These are phyloP conservation scores for Pelargonium citronellum DNA, from an alignment of 441 rosid species.

Conservation along the genomic window DNA sequence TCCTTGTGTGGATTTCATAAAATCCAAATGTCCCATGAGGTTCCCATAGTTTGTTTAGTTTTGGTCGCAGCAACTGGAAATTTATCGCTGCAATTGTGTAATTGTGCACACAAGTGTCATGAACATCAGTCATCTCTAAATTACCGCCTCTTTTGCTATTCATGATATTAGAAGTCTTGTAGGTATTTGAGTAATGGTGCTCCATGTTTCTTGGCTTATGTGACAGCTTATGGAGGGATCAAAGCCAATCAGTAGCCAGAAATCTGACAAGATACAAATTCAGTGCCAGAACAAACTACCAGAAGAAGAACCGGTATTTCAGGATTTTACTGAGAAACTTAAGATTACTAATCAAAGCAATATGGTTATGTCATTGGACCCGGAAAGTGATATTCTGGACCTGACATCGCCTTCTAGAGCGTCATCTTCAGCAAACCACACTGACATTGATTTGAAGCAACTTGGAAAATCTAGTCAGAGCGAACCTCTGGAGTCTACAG, in stretches of 20 bases:
- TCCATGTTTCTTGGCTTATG: conserved; percentile 8
- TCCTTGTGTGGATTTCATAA: not conserved
- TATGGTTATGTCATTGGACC: conserved; percentile 13
- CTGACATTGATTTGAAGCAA: conserved; percentile 20
- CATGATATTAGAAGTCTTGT: not conserved
- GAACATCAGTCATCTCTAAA: not conserved
- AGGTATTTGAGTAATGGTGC: not conserved
- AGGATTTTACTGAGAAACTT: conserved; percentile 23
- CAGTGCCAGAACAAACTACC: conserved; percentile 8
- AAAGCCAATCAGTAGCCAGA: conserved; percentile 19
- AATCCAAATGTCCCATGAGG: not conserved
- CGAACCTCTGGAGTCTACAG: conserved; percentile 14
- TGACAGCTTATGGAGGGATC: conserved; percentile 31
- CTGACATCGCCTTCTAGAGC: conserved; percentile 13
- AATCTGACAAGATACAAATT: conserved; percentile 23
- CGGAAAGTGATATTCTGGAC: conserved; percentile 10
- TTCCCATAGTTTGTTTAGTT: not conserved
- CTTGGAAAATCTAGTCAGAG: conserved; percentile 19
- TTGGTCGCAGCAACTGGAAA: not conserved
- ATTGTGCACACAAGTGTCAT: not conserved
- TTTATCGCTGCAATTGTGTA: not conserved
- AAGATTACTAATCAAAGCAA: conserved; percentile 11
- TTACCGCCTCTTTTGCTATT: not conserved
- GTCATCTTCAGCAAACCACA: conserved; percentile 22
- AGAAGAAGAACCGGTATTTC: conserved; percentile 22